phyloP scores from a whole-genome alignment of 31 red algal species.

The Endocladia muricata region DNA sequence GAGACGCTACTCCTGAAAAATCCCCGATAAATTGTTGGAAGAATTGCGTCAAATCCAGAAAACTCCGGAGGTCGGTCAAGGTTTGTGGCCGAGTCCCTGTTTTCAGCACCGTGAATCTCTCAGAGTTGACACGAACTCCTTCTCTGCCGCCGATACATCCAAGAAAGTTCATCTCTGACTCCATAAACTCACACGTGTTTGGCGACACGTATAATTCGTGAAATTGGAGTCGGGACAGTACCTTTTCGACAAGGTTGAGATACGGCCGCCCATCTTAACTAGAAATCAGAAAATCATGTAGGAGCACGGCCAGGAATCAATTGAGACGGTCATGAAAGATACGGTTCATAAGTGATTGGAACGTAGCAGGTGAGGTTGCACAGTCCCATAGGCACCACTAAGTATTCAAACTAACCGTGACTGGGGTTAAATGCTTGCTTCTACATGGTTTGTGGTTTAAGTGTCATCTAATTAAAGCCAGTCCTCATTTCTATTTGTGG shows the following conservation, averaged over 20 bases:
- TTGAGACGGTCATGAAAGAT: slow-evolving; percentile 23
- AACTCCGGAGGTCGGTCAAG: slow-evolving; percentile 7
- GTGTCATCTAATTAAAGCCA: slow-evolving; percentile 2
- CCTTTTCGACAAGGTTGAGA: not conserved
- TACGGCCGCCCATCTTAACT: not conserved
- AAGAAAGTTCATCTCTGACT: not conserved
- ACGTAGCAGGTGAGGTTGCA: slow-evolving; percentile 29
- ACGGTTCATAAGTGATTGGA: slow-evolving; percentile 20
- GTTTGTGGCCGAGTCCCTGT: not conserved
- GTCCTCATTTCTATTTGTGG: not conserved
- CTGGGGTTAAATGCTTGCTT: slow-evolving; percentile 34
- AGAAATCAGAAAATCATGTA: slow-evolving; percentile 28
- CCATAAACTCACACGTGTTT: slow-evolving; percentile 1
- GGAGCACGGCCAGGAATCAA: not conserved
- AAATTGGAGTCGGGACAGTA: not conserved
- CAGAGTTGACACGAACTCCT: slow-evolving; percentile 2
- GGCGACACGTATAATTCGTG: not conserved
- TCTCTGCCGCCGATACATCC: not conserved
- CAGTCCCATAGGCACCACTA: slow-evolving; percentile 20
- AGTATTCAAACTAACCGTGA: slow-evolving; percentile 17
- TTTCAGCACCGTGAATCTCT: not conserved
- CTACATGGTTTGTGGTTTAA: not conserved
- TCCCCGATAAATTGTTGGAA: not conserved
- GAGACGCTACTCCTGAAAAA: not conserved
- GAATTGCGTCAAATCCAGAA: slow-evolving; percentile 11